These are phyloP conservation scores for Massarina eburnea DNA, from an alignment of 2,329 filamentous ascomycete species.

Conservation along the genomic window DNA sequence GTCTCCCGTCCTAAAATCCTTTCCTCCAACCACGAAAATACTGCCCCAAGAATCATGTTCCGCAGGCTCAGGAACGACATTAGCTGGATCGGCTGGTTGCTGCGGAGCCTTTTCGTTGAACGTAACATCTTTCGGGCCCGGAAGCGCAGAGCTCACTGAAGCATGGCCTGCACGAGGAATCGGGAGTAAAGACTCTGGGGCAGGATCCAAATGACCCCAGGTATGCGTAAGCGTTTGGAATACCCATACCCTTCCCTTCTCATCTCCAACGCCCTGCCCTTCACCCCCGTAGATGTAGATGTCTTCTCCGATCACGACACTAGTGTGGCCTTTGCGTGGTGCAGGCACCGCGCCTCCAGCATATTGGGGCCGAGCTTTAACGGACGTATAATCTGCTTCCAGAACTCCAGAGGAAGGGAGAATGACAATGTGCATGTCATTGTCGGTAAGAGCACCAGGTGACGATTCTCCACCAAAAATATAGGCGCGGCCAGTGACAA, in stretches of 20 bases:
- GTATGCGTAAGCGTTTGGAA: constrained; percentile 45
- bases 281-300: constrained; percentile 51
- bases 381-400: constrained; percentile 45
- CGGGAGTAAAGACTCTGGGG: constrained; percentile 25
- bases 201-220: constrained; percentile 46
- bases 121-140: constrained; percentile 36
- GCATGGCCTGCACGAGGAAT: constrained; percentile 40
- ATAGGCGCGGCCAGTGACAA: constrained; percentile 57
- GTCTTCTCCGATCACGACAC: constrained; percentile 46
- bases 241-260: constrained; percentile 49
- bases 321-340: constrained; percentile 45
- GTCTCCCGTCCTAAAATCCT: constrained; percentile 17
- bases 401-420: constrained; percentile 50
- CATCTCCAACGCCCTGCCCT: constrained; percentile 33
- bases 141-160: constrained; percentile 43
- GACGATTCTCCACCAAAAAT: constrained; percentile 56
- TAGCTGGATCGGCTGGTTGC: constrained; percentile 44
- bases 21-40: constrained; percentile 55
- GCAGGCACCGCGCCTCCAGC: constrained; percentile 40
- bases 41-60: constrained; percentile 49
- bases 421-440: constrained; percentile 56
- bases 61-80: constrained; percentile 45
- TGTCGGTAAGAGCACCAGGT: constrained; percentile 47
- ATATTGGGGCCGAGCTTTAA: constrained; percentile 33
- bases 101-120: constrained; percentile 41